These are phyloP conservation scores for Fusarium sublunatum DNA, from an alignment of 2,329 filamentous ascomycete genomes.

Conservation along the genomic window DNA sequence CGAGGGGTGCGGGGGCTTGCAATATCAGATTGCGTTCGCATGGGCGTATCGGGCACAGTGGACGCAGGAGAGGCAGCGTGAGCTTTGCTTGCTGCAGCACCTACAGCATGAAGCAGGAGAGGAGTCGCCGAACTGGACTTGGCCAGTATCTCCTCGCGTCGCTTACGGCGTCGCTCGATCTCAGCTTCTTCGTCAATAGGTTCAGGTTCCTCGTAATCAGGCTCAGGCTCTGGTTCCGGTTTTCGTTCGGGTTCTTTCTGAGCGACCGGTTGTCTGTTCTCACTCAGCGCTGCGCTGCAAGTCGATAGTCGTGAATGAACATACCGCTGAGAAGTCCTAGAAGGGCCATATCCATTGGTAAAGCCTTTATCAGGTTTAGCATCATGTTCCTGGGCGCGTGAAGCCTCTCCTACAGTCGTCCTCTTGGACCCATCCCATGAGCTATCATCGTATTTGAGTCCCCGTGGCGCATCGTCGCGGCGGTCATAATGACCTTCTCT, in stretches of 20 bases:
- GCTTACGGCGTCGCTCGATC: constrained; percentile 85
- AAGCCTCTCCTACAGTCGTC: constrained; percentile 68
- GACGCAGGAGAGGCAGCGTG: constrained; percentile 65
- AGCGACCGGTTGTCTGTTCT: constrained; percentile 24
- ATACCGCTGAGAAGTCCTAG: constrained; percentile 36
- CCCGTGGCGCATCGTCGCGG: constrained; percentile 36
- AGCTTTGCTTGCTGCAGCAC: constrained; percentile 66
- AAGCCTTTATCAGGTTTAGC: constrained; percentile 74
- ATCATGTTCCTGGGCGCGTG: constrained; percentile 69
- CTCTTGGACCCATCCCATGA: constrained; percentile 68
- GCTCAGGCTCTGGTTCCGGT: constrained; percentile 42
- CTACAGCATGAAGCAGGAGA: constrained; percentile 79
- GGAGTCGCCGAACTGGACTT: constrained; percentile 82
- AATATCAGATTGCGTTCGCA: constrained; percentile 45
- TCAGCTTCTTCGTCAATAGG: constrained; percentile 83
- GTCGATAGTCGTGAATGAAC: background rate
- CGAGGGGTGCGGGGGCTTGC: constrained; percentile 61
- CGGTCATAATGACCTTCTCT: constrained; percentile 47
- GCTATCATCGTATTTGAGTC: constrained; percentile 56
- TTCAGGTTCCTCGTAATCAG: constrained; percentile 63
- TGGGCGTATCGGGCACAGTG: constrained; percentile 58
- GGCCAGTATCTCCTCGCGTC: constrained; percentile 85
- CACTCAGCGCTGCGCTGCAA: constrained; percentile 18
- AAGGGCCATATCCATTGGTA: constrained; percentile 39
- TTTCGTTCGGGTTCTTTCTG: constrained; percentile 44